Percentiles rank a stretch among this genome's conserved stretches.
Conservation (phyloP, 768 basidiomycete genomes). For the Floccularia luteovirens region DNA sequence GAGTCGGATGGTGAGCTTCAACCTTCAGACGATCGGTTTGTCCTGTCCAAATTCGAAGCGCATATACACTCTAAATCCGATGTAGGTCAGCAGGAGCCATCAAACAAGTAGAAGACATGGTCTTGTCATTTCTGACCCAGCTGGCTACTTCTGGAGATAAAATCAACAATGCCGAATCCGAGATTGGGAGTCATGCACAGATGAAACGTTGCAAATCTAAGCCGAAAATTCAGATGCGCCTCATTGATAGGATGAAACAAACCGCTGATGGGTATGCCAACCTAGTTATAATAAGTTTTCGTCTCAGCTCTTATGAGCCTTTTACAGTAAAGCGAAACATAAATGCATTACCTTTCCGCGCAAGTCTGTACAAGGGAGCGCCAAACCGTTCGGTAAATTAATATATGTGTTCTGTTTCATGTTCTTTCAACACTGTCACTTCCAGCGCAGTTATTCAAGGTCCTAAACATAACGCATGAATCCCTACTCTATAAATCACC, state of each 20-base stretch:
- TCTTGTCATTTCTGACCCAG: conserved; percentile 27
- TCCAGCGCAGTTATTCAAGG: conserved; percentile 61
- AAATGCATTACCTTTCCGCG: conserved; percentile 26
- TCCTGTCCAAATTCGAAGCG: no score
- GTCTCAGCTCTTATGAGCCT: conserved; percentile 1
- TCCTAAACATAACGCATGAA: conserved; percentile 65
- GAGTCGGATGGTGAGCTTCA: no score
- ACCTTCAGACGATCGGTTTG: no score
- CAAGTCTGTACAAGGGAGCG: conserved; percentile 26
- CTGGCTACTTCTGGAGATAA: conserved; percentile 16
- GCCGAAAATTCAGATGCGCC: conserved; percentile 21
- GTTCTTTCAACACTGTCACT: conserved; percentile 1
- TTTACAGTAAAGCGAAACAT: conserved; percentile 9
- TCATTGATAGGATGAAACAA: conserved; percentile 25
- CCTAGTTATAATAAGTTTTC: background rate
- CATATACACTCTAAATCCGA: no score
- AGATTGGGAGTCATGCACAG: conserved; percentile 2
- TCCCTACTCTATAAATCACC: conserved; percentile 48
- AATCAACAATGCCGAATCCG: conserved; percentile 6
- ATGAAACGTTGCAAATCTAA: conserved; percentile 2
- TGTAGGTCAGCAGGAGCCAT: conserved; percentile 11
- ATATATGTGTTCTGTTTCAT: conserved; percentile 9
- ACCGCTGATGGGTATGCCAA: conserved; percentile 16
- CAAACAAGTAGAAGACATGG: conserved; percentile 24
- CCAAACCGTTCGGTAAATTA: conserved; percentile 28